These are phyloP conservation scores for Aspergillus homomorphus DNA, from an alignment of 495 filamentous ascomycete genomes.

Conservation along the genomic window DNA sequence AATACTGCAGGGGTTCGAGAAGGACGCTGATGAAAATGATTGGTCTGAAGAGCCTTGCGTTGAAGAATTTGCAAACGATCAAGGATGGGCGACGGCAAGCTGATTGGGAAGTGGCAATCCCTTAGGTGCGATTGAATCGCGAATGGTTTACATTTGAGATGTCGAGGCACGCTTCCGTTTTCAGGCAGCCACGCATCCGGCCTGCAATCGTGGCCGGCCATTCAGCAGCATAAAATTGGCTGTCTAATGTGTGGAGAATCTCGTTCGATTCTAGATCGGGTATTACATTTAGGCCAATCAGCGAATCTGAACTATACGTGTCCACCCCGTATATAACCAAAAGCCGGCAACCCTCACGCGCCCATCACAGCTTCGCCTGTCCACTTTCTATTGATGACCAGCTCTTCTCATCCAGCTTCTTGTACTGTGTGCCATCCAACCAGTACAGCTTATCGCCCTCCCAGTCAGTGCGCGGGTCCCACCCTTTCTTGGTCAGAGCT, in stretches of 20 bases:
- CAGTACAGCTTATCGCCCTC: slow-evolving; percentile 46
- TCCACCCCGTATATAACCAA: slow-evolving; percentile 1
- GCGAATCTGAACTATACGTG: too few species aligned
- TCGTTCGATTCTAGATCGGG: too few species aligned
- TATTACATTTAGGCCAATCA: too few species aligned
- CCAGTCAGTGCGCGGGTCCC: slow-evolving; percentile 37
- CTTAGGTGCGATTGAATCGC: too few species aligned
- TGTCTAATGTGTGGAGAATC: too few species aligned
- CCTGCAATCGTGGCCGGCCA: too few species aligned
- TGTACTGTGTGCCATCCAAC: slow-evolving; percentile 44
- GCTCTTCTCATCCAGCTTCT: slow-evolving; percentile 34
- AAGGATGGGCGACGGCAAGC: not conserved
- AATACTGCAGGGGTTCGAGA: not conserved
- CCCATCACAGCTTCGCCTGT: slow-evolving; percentile 41
- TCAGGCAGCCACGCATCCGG: not conserved
- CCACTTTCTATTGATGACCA: slow-evolving; percentile 47
- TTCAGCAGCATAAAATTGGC: too few species aligned
- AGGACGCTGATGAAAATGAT: not conserved
- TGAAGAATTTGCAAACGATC: not conserved
- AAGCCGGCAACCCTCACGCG: not conserved
- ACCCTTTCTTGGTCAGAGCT: slow-evolving; percentile 45
- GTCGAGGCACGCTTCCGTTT: not conserved
- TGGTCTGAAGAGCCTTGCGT: too few species aligned
- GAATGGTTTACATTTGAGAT: not conserved
- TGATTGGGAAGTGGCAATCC: too few species aligned